phyloP scores from a whole-genome alignment of 2,329 filamentous ascomycete species.

The Curvularia lunata region DNA sequence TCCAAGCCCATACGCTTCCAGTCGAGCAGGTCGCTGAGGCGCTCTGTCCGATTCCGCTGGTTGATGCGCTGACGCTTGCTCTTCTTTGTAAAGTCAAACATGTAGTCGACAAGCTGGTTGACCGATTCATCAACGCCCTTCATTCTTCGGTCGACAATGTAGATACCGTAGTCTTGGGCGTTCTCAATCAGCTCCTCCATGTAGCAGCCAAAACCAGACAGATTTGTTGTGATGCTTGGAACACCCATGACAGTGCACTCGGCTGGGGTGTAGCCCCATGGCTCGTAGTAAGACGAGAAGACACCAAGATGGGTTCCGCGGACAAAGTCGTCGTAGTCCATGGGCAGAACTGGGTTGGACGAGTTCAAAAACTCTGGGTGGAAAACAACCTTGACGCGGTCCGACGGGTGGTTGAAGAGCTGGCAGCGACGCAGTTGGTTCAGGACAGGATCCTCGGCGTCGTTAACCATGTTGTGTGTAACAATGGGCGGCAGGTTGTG shows the following conservation, averaged over 20 bases:
- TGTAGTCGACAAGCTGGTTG: slow-evolving; percentile 88
- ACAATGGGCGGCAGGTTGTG: slow-evolving; percentile 90
- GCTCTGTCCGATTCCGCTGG: slow-evolving; percentile 95
- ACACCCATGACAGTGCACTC: slow-evolving; percentile 99
- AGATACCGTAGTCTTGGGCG: slow-evolving; percentile 96
- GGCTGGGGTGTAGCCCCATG: slow-evolving; percentile 97
- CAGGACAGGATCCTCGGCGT: slow-evolving; percentile 88
- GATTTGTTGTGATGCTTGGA: slow-evolving; percentile 95
- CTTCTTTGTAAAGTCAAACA: slow-evolving; percentile 94
- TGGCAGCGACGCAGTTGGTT: slow-evolving; percentile 96
- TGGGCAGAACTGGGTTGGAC: slow-evolving; percentile 88
- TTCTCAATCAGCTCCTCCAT: slow-evolving; percentile 99
- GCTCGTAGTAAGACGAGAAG: slow-evolving; percentile 98
- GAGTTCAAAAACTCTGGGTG: slow-evolving; percentile 98
- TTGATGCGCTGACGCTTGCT: slow-evolving; percentile 97
- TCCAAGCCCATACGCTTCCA: slow-evolving; percentile 99
- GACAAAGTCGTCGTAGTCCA: slow-evolving; percentile 99
- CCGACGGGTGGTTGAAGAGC: slow-evolving; percentile 93
- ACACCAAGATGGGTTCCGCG: slow-evolving; percentile 94
- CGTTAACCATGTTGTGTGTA: slow-evolving; percentile 98
- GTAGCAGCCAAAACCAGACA: slow-evolving; percentile 97
- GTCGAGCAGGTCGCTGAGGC: slow-evolving; percentile 91
- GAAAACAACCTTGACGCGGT: slow-evolving; percentile 97
- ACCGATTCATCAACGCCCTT: slow-evolving; percentile 98
- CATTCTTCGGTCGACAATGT: slow-evolving; percentile 93